Base-by-base conservation (phyloP, 257 asterid species). In the Sherardia arvensis region DNA sequence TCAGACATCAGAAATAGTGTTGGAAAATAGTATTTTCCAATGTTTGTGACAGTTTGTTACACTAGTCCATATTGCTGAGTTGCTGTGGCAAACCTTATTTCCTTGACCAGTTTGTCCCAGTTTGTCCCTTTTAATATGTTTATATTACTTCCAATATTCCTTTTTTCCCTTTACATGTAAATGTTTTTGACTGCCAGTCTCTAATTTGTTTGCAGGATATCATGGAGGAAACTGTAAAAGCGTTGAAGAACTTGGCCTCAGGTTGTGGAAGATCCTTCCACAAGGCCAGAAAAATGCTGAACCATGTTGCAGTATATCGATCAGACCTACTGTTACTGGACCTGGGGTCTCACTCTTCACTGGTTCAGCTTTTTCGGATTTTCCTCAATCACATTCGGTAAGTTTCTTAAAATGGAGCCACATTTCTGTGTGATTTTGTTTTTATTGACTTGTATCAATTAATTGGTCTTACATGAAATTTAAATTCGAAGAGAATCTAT, bases 321-420 rank as follows among this genome's bases (percentile, higher is more conserved):
- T 72, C 65, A 49, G 61, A 67, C 17, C 38, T 70, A 12, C 7
- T 79, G 60, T 45, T 79, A 61, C 61, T 77, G 76, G 81, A 79
- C 69, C 62, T 70, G n/a, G 81, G 68, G 11, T 76, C 71, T 27
- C 65, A 61, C 45, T 67, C 64, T 3, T 53, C 76, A 23, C 23
- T 73, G 40, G 26, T 27, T 66, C 67, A 71, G 43, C 61, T 76
- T 12, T 67, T 76, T 61, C 66, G 62, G 66, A 61, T 66, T 62
- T 65, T 79, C 53, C 64, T 70, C 33, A 45, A 33, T 38, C 61
- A 61, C 67, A 67, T 75, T 29, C 43, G 70, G 84, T 79, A 73
- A 76, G 67, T 43, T 14, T 73, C 23, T 48, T n/a, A 48, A 18
- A 18, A 6, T 17, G 21, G 34, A 11, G n/a, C 59, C 23, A n/a